These are phyloP conservation scores for Calocybe gambosa DNA, from an alignment of 1,284 basidiomycete species.

Conservation along the genomic window DNA sequence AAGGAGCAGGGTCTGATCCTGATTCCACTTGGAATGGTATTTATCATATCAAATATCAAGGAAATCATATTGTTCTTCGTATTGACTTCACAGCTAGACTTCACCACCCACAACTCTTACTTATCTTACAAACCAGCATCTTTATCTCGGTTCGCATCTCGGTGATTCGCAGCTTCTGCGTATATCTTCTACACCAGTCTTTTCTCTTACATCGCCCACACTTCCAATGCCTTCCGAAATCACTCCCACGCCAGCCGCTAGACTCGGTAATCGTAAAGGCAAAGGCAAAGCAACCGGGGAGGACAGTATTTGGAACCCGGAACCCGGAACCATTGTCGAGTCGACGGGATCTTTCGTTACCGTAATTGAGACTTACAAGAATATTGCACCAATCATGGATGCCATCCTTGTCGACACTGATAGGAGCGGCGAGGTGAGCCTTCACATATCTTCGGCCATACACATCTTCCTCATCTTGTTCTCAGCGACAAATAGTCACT, in stretches of 20 bases:
- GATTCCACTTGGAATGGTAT: slow-evolving; percentile 69
- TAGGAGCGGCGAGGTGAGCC: slow-evolving; percentile 60
- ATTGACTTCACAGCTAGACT: slow-evolving; percentile 37
- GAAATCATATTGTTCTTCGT: background rate
- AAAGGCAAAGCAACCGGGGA: slow-evolving; percentile 29
- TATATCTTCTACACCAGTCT: slow-evolving; percentile 42
- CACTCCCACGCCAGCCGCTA: slow-evolving; percentile 30
- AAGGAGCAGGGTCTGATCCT: slow-evolving; percentile 47
- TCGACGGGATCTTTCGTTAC: slow-evolving; percentile 48
- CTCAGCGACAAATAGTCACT: slow-evolving; percentile 75
- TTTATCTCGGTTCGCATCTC: slow-evolving; percentile 80
- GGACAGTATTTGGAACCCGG: slow-evolving; percentile 11
- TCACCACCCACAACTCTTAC: slow-evolving; percentile 75
- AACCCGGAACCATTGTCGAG: slow-evolving; percentile 44
- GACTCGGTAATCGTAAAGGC: slow-evolving; percentile 25
- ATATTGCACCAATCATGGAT: slow-evolving; percentile 87
- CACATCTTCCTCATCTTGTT: background rate
- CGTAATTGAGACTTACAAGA: slow-evolving; percentile 63
- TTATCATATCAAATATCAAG: slow-evolving; percentile 14
- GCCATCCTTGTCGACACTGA: slow-evolving; percentile 75
- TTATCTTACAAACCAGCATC: slow-evolving; percentile 66
- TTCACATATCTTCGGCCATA: slow-evolving; percentile 4
- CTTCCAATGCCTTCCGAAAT: slow-evolving; percentile 46
- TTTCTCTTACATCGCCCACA: slow-evolving; percentile 37
- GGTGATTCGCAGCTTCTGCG: slow-evolving; percentile 78